phyloP scores from a whole-genome alignment of 202 grass and related monocot species.

The Musa balbisiana region DNA sequence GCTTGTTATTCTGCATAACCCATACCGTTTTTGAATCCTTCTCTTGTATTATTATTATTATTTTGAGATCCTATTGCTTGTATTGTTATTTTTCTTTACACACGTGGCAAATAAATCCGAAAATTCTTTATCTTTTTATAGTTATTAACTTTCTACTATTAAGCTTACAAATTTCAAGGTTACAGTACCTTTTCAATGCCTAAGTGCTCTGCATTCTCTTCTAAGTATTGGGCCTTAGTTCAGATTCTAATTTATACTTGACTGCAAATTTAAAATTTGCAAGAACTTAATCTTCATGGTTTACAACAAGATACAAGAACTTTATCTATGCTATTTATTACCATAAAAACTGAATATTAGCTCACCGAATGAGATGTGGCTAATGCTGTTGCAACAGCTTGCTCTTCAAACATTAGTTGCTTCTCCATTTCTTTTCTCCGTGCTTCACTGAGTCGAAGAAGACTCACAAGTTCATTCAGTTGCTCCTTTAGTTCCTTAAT shows the following conservation, averaged over 20 bases:
- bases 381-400: constrained; percentile 36
- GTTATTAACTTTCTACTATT: not conserved
- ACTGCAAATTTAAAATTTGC: not conserved
- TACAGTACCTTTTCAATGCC: not conserved
- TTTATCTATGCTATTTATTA: not conserved
- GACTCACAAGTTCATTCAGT: constrained; percentile 71
- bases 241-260: not conserved
- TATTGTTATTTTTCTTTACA: too few relatives aligned
- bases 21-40: too few relatives aligned
- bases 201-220: not conserved
- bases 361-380: constrained; percentile 54
- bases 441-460: constrained; percentile 79
- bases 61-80: too few relatives aligned
- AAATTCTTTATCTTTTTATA: not conserved
- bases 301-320: not conserved
- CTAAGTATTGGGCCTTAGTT: not conserved
- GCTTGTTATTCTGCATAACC: too few relatives aligned
- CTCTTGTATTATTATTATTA: too few relatives aligned
- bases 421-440: constrained; percentile 80
- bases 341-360: constrained; percentile 28
- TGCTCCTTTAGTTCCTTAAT: constrained; percentile 94
- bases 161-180: not conserved
- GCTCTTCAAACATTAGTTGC: constrained; percentile 67
- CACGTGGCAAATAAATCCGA: too few relatives aligned
- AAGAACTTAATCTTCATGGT: not conserved